Evolutionary conservation across 495 filamentous ascomycete species (phyloP).

Genomic region (Lepidopterella palustris): DNA sequence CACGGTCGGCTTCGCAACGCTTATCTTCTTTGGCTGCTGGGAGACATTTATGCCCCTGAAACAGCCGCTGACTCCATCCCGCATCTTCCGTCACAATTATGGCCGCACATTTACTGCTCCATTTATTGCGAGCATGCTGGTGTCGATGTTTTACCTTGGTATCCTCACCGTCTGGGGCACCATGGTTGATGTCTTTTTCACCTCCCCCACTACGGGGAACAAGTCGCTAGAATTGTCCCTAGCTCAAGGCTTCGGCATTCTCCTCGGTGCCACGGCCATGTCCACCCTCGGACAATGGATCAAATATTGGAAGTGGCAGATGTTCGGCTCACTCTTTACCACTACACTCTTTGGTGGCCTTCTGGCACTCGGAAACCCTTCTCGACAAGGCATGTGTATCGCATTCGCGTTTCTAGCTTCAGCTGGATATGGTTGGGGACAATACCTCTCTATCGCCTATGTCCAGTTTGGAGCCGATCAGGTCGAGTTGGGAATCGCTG

Average conservation of each 20-base stretch:
- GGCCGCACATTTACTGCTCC: constrained; percentile 31
- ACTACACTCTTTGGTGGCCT: constrained; percentile 29
- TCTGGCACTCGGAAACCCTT: constrained; percentile 28
- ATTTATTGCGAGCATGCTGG: constrained; percentile 29
- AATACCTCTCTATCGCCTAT: constrained; percentile 29
- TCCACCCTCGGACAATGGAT: constrained; percentile 26
- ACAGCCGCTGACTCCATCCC: constrained; percentile 20
- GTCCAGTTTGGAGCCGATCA: constrained; percentile 32
- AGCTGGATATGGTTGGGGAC: constrained; percentile 28
- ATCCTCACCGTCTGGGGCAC: constrained; percentile 33
- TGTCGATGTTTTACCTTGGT: constrained; percentile 32
- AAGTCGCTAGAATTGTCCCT: constrained; percentile 28
- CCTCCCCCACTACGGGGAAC: constrained; percentile 20
- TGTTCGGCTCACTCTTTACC: constrained; percentile 20
- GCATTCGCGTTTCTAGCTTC: constrained; percentile 21
- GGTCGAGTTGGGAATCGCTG: constrained; percentile 24
- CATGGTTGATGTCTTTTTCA: constrained; percentile 30
- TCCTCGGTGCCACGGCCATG: constrained; percentile 27
- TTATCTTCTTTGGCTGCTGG: constrained; percentile 15
- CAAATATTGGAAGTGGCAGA: constrained; percentile 25
- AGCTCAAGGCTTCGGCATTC: constrained; percentile 29
- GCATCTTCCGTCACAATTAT: constrained; percentile 21
- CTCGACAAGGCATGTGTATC: constrained; percentile 29
- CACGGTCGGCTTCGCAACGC: constrained; percentile 1
- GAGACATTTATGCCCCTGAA: constrained; percentile 18